Evolutionary conservation across 2,329 filamentous ascomycete species (phyloP).

Genomic region (Neonectria neomacrospora): DNA sequence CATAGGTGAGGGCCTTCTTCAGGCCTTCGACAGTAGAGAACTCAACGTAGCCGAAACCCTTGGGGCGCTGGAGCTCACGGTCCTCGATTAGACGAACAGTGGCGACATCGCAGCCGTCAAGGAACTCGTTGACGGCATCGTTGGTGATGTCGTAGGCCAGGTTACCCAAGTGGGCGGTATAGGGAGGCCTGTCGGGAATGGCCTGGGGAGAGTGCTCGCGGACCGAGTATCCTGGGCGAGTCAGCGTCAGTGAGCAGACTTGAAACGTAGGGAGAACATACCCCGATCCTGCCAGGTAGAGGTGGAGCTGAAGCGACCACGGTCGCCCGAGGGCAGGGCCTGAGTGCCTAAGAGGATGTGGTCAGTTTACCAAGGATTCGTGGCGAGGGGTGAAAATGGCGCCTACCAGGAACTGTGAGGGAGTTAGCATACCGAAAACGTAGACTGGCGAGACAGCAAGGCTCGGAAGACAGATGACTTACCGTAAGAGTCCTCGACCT

Average conservation of each 20-base stretch:
- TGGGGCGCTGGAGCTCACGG: conserved; percentile 90
- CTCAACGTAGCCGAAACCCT: conserved; percentile 98
- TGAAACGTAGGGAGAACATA: conserved; percentile 42
- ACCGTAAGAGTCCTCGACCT: conserved; percentile 93
- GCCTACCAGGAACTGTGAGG: conserved; percentile 52
- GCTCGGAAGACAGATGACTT: conserved; percentile 52
- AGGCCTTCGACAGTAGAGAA: conserved; percentile 89
- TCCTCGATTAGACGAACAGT: conserved; percentile 98
- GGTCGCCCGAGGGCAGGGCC: conserved; percentile 63
- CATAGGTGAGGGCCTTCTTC: conserved; percentile 87
- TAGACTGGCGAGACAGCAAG: conserved; percentile 20
- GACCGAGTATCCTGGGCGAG: conserved; percentile 61
- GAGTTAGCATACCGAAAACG: conserved; percentile 45
- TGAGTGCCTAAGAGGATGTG: conserved; percentile 60
- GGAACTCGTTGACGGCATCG: conserved; percentile 86
- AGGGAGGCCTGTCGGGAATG: conserved; percentile 91
- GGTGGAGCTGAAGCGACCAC: conserved; percentile 51
- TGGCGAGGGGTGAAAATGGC: conserved; percentile 24
- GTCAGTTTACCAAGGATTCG: conserved; percentile 40
- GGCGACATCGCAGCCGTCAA: conserved; percentile 83
- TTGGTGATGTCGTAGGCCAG: conserved; percentile 93
- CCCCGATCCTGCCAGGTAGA: conserved; percentile 58
- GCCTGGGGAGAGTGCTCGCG: conserved; percentile 79
- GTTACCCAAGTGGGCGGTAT: conserved; percentile 95
- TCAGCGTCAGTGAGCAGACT: conserved; percentile 33